phyloP scores from a whole-genome alignment of 108 stramenopile species.

The Fistulifera pelliculosa region DNA sequence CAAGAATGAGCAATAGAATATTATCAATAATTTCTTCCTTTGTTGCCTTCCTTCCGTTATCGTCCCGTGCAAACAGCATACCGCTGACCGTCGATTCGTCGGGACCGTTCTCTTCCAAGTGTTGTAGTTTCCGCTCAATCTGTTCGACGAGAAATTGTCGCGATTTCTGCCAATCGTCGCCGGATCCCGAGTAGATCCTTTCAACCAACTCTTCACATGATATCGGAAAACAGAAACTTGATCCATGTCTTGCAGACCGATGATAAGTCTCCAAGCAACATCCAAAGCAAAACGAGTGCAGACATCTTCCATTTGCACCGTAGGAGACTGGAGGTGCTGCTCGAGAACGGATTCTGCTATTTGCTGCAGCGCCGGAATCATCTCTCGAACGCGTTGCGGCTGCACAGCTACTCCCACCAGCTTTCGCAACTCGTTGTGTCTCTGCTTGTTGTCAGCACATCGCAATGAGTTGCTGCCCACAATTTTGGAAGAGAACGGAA shows the following conservation, averaged over 20 bases:
- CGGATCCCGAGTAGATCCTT: constrained; percentile 6
- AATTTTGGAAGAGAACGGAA: constrained; percentile 4
- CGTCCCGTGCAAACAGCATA: constrained; percentile 25
- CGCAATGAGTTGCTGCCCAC: constrained; percentile 9
- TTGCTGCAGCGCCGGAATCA: constrained; percentile 21
- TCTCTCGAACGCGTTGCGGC: constrained; percentile 15
- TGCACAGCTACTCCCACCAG: constrained; percentile 26
- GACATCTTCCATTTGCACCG: constrained; percentile 26
- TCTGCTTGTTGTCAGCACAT: constrained; percentile 10
- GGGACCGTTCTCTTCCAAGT: constrained; percentile 24
- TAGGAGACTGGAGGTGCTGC: not conserved
- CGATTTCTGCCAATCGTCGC: constrained; percentile 2
- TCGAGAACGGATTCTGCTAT: constrained; percentile 4
- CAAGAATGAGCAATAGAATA: constrained; percentile 34
- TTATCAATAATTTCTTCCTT: constrained; percentile 31
- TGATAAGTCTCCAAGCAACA: constrained; percentile 36
- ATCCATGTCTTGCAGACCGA: constrained; percentile 29
- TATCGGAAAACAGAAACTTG: constrained; percentile 24
- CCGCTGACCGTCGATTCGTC: constrained; percentile 40
- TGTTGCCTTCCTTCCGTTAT: constrained; percentile 18
- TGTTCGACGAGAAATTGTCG: constrained; percentile 13
- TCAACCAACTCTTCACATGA: constrained; percentile 25
- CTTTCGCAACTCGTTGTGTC: constrained; percentile 19
- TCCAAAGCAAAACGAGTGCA: constrained; percentile 27
- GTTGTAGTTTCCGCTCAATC: constrained; percentile 29